Base-by-base conservation (phyloP, 371 early-diverging fungal species). In the Coemansia sp. region DNA sequence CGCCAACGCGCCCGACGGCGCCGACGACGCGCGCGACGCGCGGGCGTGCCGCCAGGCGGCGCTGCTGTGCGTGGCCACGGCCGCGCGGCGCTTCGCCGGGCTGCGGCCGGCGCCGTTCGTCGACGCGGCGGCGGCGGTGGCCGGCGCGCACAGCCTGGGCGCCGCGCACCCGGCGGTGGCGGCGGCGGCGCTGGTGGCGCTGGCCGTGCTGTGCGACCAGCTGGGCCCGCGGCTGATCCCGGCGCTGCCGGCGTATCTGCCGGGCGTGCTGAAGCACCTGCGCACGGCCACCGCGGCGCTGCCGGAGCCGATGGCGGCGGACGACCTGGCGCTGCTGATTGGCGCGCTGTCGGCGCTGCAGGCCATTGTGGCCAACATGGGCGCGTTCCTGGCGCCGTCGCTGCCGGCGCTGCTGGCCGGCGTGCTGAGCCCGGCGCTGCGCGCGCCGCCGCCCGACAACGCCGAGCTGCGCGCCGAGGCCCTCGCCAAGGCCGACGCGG, bases 211-310 rank as follows among this genome's bases (percentile, higher is more conserved):
- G 55, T 86, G 87, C 68, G 82, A 82, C 68, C 88, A 89, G 63
- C 82, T 92, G 30, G 93, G 92, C 42, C 82, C 92, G 55, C 89
- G 93, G 49, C 82, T 89, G n/a, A 85, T 95, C 6, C 91, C 93
- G 10, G 83, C 82, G 69, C 77, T 96, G 63, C 91, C 94, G 65
- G 87, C 90, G 81, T 87, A 91, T 48, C 87, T 94, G 86, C 94
- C 92, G 10, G 16, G 56, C 33, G 63, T 66, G 8, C 75, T 75
- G 57, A 75, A 69, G 66, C 70, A 63, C 42, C 31, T 75, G 62
- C 66, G 61, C n/a, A 40, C 10, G 4, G 70, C 63, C 10, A 39
- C 43, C 6, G 20, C 20, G 20, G 48, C 50, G 47, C 65, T 49
- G 52, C 55, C 50, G 12, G 55, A 16, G 10, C 41, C 34, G 3